Evolutionary conservation across 176 grass and related monocot genomes (phyloP), one percentile per base, ranked within the genome.

Genomic region (Oryza meyeriana): DNA sequence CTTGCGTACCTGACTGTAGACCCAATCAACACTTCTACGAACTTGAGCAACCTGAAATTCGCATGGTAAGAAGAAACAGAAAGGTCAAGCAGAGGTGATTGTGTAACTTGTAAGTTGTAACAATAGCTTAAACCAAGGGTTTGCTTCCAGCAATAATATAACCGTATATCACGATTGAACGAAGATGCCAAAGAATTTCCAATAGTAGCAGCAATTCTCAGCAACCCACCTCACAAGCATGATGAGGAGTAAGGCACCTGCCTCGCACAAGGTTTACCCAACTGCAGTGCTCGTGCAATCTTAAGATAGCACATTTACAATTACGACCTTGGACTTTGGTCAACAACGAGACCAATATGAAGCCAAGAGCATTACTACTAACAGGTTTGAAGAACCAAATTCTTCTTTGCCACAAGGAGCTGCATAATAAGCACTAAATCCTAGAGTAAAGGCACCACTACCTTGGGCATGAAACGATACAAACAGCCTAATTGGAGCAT

Each of bases 1-100:
- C 42, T 14, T 59, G 74, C 47, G n/a, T 90, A 99, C 96, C 90
- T 99, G 93, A 86, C 85, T 77, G 64, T 87, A 87, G 75, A 99
- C 81, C 93, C 96, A 95, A 64, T 91, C 88, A 79, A 89, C 36
- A 41, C 88, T 93, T 75, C 70, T 88, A 48, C 93, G 96, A 84
- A 95, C 76, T 32, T 95, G 90, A 85, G 33, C 75, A 85, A 93
- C 79, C 93, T 95, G 89, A 61, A 89, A 33, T 77, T 44, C 25
- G 2, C 52, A 89, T 13, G 69, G 18, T 55, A 71, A 63, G 26
- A 42, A 58, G 0, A 66, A 50, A 69, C 7, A 72, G 52, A 69
- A 77, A 85, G 8, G 67, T 68, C 34, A 75, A 55, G 24, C 66
- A 81, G 16, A 78, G 31, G 36, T 76, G 76, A 82, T 78, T 3